These are phyloP conservation scores for Yamadazyma insecticola DNA, from an alignment of 805 yeast species.

Conservation along the genomic window DNA sequence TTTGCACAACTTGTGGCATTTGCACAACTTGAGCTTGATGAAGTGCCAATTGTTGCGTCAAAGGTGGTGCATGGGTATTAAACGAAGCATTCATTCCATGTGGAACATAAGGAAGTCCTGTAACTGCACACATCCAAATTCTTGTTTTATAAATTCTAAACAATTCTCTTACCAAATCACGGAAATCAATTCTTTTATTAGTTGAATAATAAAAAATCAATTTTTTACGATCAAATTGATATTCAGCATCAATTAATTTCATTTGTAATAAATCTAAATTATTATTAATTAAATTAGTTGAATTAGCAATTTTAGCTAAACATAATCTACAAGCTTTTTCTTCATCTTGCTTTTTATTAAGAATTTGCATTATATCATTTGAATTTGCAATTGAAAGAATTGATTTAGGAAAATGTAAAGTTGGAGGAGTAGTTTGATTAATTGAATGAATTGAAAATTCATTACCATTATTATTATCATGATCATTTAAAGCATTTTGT, in stretches of 20 bases:
- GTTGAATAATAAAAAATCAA: slow-evolving; percentile 64
- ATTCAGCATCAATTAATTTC: slow-evolving; percentile 70
- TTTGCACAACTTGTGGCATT: slow-evolving; percentile 2
- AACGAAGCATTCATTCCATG: no score
- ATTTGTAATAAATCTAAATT: slow-evolving; percentile 32
- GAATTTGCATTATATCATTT: slow-evolving; percentile 55
- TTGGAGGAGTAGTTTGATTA: slow-evolving; percentile 22
- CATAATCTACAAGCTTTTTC: slow-evolving; percentile 63
- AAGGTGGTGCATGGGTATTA: neutral
- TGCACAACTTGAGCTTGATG: no score
- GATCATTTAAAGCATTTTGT: slow-evolving; percentile 52
- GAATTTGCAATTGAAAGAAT: slow-evolving; percentile 59
- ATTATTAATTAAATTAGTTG: slow-evolving; percentile 1
- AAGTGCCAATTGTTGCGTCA: neutral
- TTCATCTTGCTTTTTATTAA: slow-evolving; percentile 62
- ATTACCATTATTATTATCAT: slow-evolving; percentile 4
- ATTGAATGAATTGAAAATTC: neutral
- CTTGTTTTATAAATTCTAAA: slow-evolving; percentile 44
- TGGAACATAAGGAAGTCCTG: slow-evolving; percentile 27
- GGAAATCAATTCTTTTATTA: slow-evolving; percentile 56
- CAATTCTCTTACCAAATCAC: slow-evolving; percentile 40
- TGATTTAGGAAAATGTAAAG: slow-evolving; percentile 62
- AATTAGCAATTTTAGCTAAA: slow-evolving; percentile 48
- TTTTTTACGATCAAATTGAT: slow-evolving; percentile 77
- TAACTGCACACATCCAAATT: slow-evolving; percentile 74